phyloP scores from a whole-genome alignment of 306 rosid species.

The Astragalus membranaceus region DNA sequence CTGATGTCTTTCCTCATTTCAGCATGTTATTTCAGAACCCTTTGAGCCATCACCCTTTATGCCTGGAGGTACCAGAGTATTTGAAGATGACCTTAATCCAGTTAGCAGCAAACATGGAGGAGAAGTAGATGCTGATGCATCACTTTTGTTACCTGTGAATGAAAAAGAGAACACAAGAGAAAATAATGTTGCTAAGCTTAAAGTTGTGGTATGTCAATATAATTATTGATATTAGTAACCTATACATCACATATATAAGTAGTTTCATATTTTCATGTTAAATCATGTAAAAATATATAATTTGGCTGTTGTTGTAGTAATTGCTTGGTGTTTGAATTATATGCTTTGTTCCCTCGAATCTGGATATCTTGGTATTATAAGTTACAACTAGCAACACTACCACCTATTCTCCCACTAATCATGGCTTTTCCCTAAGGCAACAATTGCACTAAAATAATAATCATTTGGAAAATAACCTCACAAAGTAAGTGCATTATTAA shows the following conservation, averaged over 20 bases:
- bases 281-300: background rate
- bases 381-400: background rate
- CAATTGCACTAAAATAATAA: background rate
- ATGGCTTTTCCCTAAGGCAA: background rate
- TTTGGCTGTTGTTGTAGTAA: background rate
- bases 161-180: slow-evolving; percentile 75
- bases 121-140: slow-evolving; percentile 49
- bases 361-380: background rate
- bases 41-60: slow-evolving; percentile 91
- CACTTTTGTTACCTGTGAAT: slow-evolving; percentile 36
- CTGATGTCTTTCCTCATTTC: slow-evolving; percentile 28
- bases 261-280: background rate
- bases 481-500: background rate
- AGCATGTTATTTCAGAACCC: slow-evolving; percentile 86
- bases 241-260: background rate
- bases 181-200: slow-evolving; percentile 84
- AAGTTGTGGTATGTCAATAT: slow-evolving; percentile 86
- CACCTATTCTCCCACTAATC: background rate
- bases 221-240: background rate
- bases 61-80: slow-evolving; percentile 56
- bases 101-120: slow-evolving; percentile 49
- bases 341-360: background rate
- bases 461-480: slow-evolving; percentile 9
- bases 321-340: background rate
- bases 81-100: slow-evolving; percentile 58